Evolutionary conservation across 108 stramenopile species (phyloP).

Genomic region (Cyclostephanos tholiformis): DNA sequence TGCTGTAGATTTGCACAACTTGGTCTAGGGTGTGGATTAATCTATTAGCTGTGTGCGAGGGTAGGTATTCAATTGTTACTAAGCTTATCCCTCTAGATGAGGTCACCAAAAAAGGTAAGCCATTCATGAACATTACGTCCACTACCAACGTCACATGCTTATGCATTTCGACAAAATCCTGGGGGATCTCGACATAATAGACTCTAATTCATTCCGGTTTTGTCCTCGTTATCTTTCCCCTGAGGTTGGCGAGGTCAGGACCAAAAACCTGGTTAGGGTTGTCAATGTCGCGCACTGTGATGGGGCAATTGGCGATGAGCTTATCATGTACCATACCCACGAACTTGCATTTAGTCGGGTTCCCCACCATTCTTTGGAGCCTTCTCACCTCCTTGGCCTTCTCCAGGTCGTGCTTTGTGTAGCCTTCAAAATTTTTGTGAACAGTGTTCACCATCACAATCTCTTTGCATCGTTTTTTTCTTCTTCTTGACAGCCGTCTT

Average conservation of each 20-base stretch:
- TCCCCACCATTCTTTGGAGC: not conserved
- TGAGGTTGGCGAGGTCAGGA: not conserved
- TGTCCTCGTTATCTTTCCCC: not conserved
- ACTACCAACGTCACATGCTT: not conserved
- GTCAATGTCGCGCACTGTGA: not conserved
- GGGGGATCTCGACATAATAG: constrained; percentile 4
- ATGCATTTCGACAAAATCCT: constrained; percentile 1
- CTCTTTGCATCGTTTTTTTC: too few species aligned
- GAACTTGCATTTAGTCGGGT: not conserved
- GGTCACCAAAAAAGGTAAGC: constrained; percentile 17
- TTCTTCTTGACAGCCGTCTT: too few species aligned
- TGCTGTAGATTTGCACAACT: too few species aligned
- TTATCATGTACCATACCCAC: not conserved
- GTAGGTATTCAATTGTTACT: constrained; percentile 14
- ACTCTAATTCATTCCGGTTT: not conserved
- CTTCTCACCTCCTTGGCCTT: too few species aligned
- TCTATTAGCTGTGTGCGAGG: not conserved
- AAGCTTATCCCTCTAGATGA: constrained; percentile 8
- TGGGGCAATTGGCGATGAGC: not conserved
- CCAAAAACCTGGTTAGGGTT: not conserved
- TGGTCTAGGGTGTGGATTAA: not conserved
- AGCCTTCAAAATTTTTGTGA: too few species aligned
- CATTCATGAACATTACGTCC: constrained; percentile 27
- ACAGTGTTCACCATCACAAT: too few species aligned
- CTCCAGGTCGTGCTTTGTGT: too few species aligned